Base-by-base conservation (phyloP, 768 basidiomycete genomes). In the Boletus edulis region DNA sequence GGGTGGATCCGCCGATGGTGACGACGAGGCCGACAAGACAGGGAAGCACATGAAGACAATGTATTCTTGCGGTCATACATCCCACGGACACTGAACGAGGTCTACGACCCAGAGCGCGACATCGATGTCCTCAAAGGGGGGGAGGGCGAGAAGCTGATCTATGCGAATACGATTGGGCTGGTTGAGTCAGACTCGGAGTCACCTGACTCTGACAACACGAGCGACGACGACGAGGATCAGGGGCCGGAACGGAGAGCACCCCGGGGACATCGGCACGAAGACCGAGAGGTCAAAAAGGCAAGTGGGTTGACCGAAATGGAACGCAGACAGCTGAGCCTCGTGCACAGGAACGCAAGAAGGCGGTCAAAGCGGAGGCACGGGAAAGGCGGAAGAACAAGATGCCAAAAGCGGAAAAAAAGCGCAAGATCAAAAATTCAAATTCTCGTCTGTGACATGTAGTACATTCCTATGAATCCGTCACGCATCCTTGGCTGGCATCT, bases 361-460 rank as follows among this genome's bases (percentile, higher is more conserved):
- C 86, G 5, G 83, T 81, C 27, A 98, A 98, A 69, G 87, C 85
- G 52, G 91, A 91, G 70, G 86, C 89, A 38, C 81, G 86, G 64
- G 94, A 97, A 75, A 89, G 82, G 70, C 80, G 96, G 57, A 92
- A 94, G 72, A 78, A 82, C 62, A 98, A 98, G 76, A 93, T 98
- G 79, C 91, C 95, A 44, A 98, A 98, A 68, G 85, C 88, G 40
- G 93, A 96, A 73, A 98, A 98, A 78, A 92, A 92, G 75, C 81
- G 84, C 40, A 82, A 81, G 59, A 80, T 98, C 62, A 97, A 92
- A 64, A 61, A 67, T 68, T 42, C 72, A 64, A 61, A 67, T 68
- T 44, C 72, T 63, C 54, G 59, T 45, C 59, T 60, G 53, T 61
- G 62, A 64, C 51, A 37, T 56, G 40, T 35, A 46, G 56, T 54